phyloP scores from a whole-genome alignment of 1,284 basidiomycete genomes.

The Stygiomarasmius scandens region DNA sequence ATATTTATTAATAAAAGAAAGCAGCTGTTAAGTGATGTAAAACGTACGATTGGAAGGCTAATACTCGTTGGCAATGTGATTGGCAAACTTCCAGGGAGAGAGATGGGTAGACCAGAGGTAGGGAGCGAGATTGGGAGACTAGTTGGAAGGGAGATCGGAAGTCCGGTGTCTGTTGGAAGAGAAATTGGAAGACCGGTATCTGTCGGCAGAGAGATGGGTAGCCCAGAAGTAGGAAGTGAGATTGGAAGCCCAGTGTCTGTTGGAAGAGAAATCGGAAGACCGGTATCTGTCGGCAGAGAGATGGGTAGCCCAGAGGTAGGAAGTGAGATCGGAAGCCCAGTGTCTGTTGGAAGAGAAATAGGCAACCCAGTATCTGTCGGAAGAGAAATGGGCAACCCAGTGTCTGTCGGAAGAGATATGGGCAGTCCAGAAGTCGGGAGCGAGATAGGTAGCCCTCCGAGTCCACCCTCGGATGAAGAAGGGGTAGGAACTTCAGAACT shows the following conservation, averaged over 20 bases:
- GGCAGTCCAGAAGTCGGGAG: not conserved
- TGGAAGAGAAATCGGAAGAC: not conserved
- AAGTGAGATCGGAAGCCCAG: not conserved
- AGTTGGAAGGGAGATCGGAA: not conserved
- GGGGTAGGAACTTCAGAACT: not conserved
- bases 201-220: not conserved
- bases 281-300: not conserved
- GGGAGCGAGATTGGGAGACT: not conserved
- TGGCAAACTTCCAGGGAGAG: not conserved
- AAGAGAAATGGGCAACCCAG: not conserved
- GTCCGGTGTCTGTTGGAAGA: not conserved
- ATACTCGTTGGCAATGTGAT: not conserved
- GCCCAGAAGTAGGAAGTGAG: not conserved
- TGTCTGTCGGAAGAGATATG: not conserved
- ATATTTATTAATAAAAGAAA: not conserved
- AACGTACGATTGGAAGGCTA: not conserved
- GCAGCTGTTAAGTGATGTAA: not conserved
- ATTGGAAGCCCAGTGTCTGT: not conserved
- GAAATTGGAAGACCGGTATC: not conserved
- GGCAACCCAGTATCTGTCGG: not conserved
- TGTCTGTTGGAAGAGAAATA: not conserved
- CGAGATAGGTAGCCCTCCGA: not conserved
- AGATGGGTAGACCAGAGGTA: not conserved
- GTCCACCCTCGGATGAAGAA: not conserved
- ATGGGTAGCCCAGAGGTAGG: not conserved